Percentiles rank a stretch among this genome's conserved stretches.
phyloP scores from a whole-genome alignment of 2,329 filamentous ascomycete species.

The Ophiostoma fasciatum region DNA sequence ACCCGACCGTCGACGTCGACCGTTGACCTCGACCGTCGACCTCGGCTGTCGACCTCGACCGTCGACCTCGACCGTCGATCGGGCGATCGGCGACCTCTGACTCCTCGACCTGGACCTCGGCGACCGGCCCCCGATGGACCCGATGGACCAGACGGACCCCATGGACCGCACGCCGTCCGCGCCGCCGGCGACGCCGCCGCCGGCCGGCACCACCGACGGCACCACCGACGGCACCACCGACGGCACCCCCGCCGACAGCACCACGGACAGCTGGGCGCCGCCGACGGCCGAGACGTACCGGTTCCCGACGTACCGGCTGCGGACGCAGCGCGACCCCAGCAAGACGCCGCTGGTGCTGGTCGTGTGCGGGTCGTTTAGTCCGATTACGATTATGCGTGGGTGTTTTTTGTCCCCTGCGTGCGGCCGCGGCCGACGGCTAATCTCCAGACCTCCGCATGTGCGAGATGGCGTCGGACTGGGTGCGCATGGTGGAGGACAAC shows the following conservation, averaged over 20 bases:
- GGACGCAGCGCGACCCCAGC: conserved; percentile 5
- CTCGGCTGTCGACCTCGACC: too few relatives aligned
- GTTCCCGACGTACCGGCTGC: conserved; percentile 11
- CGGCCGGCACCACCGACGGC: too few relatives aligned
- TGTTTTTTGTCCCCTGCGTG: not conserved
- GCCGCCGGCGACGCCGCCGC: too few relatives aligned
- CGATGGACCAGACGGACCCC: not conserved
- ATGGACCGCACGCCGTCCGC: not conserved
- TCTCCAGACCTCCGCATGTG: conserved; percentile 21
- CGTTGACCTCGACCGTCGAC: too few relatives aligned
- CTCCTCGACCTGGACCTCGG: too few relatives aligned
- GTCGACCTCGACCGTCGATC: too few relatives aligned
- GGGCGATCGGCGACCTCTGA: too few relatives aligned
- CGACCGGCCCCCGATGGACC: too few relatives aligned
- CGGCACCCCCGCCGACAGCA: too few relatives aligned
- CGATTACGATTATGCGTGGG: conserved; percentile 15
- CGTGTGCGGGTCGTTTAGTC: conserved; percentile 21
- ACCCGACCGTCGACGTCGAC: too few relatives aligned
- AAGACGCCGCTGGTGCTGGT: conserved; percentile 22
- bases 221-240: too few relatives aligned
- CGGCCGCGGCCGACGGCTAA: conserved; percentile 9
- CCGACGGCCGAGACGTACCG: conserved; percentile 4
- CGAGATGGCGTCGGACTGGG: conserved; percentile 23
- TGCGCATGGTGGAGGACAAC: conserved; percentile 21
- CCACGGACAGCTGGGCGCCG: too few relatives aligned